phyloP scores from a whole-genome alignment of 2,329 filamentous ascomycete genomes.

The Neurospora sp. region DNA sequence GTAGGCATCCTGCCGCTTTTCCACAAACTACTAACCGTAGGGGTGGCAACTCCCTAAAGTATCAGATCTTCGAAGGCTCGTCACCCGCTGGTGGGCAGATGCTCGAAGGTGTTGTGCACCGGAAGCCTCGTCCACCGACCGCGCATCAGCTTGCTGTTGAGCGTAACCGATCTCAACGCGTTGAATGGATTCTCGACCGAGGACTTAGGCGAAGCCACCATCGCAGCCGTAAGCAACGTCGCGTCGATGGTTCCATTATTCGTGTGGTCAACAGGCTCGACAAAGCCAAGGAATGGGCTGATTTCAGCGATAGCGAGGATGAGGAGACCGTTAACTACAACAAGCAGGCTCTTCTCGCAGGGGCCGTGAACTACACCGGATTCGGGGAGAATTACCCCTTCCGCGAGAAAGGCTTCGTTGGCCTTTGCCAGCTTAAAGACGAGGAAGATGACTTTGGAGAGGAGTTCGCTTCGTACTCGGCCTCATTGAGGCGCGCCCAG shows the following conservation, averaged over 20 bases:
- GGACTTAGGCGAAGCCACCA: slow-evolving; percentile 59
- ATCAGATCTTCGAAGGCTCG: slow-evolving; percentile 50
- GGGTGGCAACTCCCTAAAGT: slow-evolving; percentile 42
- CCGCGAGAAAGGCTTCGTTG: slow-evolving; percentile 50
- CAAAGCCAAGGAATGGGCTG: slow-evolving; percentile 38
- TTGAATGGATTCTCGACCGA: slow-evolving; percentile 74
- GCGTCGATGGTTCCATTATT: slow-evolving; percentile 55
- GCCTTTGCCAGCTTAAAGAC: slow-evolving; percentile 47
- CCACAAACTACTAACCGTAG: slow-evolving; percentile 27
- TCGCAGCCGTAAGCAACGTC: slow-evolving; percentile 49
- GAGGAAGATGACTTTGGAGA: slow-evolving; percentile 71
- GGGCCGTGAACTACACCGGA: slow-evolving; percentile 5
- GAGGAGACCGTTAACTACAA: slow-evolving; percentile 34
- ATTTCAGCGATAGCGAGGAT: slow-evolving; percentile 53
- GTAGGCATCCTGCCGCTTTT: slow-evolving; percentile 24
- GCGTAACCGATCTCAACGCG: slow-evolving; percentile 64
- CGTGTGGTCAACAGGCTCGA: slow-evolving; percentile 53
- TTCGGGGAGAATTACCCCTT: slow-evolving; percentile 28
- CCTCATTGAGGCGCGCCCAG: slow-evolving; percentile 51
- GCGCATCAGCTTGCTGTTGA: slow-evolving; percentile 76
- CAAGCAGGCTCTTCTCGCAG: slow-evolving; percentile 15
- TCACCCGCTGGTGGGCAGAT: slow-evolving; percentile 45
- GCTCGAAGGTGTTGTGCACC: slow-evolving; percentile 44
- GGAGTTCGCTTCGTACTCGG: slow-evolving; percentile 56
- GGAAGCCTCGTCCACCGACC: slow-evolving; percentile 65